These are phyloP conservation scores for Delonix regia DNA, from an alignment of 306 rosid species.

Conservation along the genomic window DNA sequence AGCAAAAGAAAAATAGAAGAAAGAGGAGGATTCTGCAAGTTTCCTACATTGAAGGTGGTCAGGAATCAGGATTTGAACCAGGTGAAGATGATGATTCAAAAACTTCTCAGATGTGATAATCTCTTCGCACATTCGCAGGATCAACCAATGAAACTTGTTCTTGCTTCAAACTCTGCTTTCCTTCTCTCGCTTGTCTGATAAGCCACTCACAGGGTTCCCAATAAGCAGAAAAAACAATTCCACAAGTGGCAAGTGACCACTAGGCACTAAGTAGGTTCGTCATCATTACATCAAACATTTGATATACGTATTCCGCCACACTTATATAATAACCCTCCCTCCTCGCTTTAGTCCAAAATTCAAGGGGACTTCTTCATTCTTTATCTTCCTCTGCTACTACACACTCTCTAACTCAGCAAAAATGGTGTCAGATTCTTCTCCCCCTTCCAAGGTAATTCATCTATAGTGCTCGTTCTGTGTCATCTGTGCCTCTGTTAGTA, in stretches of 20 bases:
- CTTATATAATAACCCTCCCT: slow-evolving; percentile 30
- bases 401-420: no score
- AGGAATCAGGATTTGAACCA: slow-evolving; percentile 7
- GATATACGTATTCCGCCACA: slow-evolving; percentile 35
- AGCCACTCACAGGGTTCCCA: not conserved
- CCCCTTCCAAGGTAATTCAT: slow-evolving; percentile 51
- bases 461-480: no score
- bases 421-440: slow-evolving; percentile 67
- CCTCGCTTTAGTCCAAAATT: slow-evolving; percentile 27
- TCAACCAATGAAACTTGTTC: not conserved
- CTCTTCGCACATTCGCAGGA: not conserved
- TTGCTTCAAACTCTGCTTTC: slow-evolving; percentile 13
- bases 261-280: slow-evolving; percentile 30
- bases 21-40: slow-evolving; percentile 6
- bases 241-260: slow-evolving; percentile 32
- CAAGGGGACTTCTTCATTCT: not conserved
- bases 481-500: no score
- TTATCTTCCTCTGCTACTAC: not conserved
- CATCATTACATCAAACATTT: slow-evolving; percentile 34
- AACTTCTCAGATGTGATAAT: not conserved
- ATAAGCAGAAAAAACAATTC: slow-evolving; percentile 5
- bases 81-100: not conserved
- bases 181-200: not conserved
- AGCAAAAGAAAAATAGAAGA: not conserved
- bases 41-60: slow-evolving; percentile 36